Evolutionary conservation across 768 basidiomycete genomes (phyloP).

Genomic region (Mycena leptocephala): DNA sequence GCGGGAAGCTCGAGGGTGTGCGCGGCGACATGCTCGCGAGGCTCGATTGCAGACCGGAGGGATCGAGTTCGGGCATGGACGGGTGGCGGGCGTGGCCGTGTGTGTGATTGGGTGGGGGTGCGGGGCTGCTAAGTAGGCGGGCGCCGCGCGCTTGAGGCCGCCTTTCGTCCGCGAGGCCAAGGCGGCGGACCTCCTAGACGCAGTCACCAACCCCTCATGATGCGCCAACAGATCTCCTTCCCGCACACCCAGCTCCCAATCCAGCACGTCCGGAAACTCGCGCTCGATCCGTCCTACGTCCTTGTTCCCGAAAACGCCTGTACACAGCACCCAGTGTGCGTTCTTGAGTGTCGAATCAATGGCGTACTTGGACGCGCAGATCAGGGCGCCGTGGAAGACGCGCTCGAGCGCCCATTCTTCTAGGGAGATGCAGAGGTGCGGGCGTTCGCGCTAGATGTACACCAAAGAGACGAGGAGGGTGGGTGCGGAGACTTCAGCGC

Average conservation of each 20-base stretch:
- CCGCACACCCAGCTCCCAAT: conserved; percentile 22
- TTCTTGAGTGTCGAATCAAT: conserved; percentile 94
- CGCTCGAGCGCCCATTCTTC: conserved; percentile 89
- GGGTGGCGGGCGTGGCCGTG: not conserved
- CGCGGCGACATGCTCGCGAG: conserved; percentile 13
- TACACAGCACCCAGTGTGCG: conserved; percentile 65
- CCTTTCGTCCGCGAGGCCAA: too few relatives aligned
- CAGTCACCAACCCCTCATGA: not conserved
- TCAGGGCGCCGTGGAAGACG: conserved; percentile 71
- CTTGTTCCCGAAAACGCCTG: conserved; percentile 85
- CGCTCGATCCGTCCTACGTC: conserved; percentile 88
- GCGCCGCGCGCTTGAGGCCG: not conserved
- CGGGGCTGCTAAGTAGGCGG: not conserved
- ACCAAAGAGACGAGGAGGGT: conserved; percentile 81
- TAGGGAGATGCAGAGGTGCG: conserved; percentile 84
- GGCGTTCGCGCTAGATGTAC: conserved; percentile 84
- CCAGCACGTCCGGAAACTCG: conserved; percentile 44
- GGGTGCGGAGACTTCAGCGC: conserved; percentile 82
- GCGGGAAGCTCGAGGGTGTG: not conserved
- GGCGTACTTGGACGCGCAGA: conserved; percentile 55
- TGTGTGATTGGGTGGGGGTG: too few relatives aligned
- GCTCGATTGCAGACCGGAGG: not conserved
- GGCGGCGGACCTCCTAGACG: not conserved
- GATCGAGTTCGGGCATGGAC: conserved; percentile 4
- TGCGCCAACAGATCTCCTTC: conserved; percentile 10